Percentiles rank a stretch among this genome's conserved stretches.
Evolutionary conservation across 2,329 filamentous ascomycete species (phyloP).

Genomic region (Penicillium brevicompactum): DNA sequence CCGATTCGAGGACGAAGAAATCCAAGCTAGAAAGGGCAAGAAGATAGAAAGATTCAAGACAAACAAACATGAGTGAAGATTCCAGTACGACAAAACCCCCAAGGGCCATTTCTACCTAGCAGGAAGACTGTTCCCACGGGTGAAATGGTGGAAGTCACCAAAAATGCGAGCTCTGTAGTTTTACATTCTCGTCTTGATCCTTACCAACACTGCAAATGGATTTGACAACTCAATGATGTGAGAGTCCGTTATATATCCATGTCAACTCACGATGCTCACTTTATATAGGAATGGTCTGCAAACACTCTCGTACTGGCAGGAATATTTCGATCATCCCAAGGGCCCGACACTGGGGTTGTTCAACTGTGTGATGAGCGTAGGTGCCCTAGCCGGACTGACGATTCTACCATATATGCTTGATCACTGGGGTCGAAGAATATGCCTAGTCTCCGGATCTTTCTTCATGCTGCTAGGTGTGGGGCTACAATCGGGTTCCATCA

Average conservation of each 20-base stretch:
- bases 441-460: slow-evolving; percentile 47
- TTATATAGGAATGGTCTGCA: slow-evolving; percentile 48
- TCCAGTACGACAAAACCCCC: slow-evolving; percentile 2
- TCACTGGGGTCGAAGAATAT: slow-evolving; percentile 49
- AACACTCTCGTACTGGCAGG: slow-evolving; percentile 45
- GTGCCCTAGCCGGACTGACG: slow-evolving; percentile 51
- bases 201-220: slow-evolving; percentile 44
- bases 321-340: slow-evolving; percentile 35
- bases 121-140: slow-evolving; percentile 23
- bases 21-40: too few relatives aligned
- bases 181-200: slow-evolving; percentile 22
- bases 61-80: not conserved
- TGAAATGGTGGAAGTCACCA: slow-evolving; percentile 28
- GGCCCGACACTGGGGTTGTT: slow-evolving; percentile 47
- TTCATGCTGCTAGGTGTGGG: slow-evolving; percentile 32
- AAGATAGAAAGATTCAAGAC: not conserved
- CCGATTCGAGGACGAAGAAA: too few relatives aligned
- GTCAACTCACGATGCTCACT: not conserved
- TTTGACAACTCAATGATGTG: slow-evolving; percentile 54
- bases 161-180: slow-evolving; percentile 28
- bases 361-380: slow-evolving; percentile 53
- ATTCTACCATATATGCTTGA: slow-evolving; percentile 53
- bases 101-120: slow-evolving; percentile 15
- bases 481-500: slow-evolving; percentile 30
- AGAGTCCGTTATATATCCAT: not conserved